Percentiles rank a stretch among this genome's conserved stretches.
phyloP scores from a whole-genome alignment of 768 basidiomycete species.

The Suillus discolor region DNA sequence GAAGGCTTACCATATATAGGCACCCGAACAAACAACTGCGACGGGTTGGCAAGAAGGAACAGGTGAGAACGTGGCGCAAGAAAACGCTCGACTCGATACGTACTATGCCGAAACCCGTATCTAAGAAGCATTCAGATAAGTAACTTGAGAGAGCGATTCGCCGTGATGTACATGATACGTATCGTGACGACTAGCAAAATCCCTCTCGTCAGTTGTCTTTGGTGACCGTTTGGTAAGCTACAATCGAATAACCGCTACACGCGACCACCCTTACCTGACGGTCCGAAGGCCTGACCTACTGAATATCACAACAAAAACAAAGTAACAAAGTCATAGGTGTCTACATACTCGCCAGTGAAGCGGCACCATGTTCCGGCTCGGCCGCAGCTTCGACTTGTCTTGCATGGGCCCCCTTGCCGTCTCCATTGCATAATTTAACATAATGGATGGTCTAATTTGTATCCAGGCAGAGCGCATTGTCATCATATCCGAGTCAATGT shows the following conservation, averaged over 20 bases:
- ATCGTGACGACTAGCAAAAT: background rate
- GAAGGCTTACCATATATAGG: background rate
- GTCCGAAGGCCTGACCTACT: background rate
- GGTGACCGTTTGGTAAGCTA: background rate
- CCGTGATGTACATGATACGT: background rate
- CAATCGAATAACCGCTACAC: background rate
- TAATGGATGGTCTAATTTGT: background rate
- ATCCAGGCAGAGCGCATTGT: background rate
- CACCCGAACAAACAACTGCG: background rate
- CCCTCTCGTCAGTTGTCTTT: background rate
- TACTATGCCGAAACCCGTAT: background rate
- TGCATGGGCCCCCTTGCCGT: background rate
- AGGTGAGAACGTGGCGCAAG: background rate
- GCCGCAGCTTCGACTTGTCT: background rate
- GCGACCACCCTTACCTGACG: background rate
- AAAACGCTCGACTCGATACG: background rate
- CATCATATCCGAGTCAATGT: background rate
- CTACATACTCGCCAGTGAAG: background rate
- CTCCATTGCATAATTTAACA: background rate
- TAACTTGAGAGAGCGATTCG: background rate
- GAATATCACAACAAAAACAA: background rate
- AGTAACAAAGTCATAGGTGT: background rate
- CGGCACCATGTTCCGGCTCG: background rate
- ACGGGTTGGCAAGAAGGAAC: background rate
- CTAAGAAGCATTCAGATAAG: background rate